These are phyloP conservation scores for Solanum phureja DNA, from an alignment of 257 asterid species.

Conservation along the genomic window DNA sequence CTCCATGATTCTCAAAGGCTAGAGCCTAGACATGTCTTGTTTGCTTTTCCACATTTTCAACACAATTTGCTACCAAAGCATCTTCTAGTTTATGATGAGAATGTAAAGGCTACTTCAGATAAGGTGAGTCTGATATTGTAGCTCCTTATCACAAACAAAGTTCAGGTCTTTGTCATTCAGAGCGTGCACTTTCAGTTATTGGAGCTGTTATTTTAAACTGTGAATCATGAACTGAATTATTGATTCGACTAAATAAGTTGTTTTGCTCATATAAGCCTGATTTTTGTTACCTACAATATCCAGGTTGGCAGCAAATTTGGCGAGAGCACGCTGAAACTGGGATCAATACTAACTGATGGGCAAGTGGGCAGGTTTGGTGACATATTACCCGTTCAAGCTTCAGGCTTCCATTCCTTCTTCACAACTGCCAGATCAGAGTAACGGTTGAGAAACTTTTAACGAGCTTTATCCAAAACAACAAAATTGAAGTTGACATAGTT, in stretches of 20 bases:
- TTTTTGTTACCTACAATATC: not conserved
- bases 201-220: not conserved
- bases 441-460: not conserved
- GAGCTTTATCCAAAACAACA: not conserved
- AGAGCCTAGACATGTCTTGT: not conserved
- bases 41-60: not conserved
- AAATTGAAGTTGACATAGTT: not conserved
- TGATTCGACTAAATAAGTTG: not conserved
- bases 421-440: slow-evolving; percentile 64
- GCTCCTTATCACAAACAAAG: not conserved
- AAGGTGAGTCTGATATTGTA: not conserved
- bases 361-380: slow-evolving; percentile 99
- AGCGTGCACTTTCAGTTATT: not conserved
- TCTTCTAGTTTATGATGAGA: not conserved
- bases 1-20: not conserved
- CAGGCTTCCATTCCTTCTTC: slow-evolving; percentile 90
- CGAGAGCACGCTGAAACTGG: slow-evolving; percentile 86
- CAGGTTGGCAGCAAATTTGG: slow-evolving; percentile 99
- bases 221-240: not conserved
- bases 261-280: not conserved
- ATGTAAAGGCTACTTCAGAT: not conserved
- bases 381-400: slow-evolving; percentile 95
- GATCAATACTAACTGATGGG: slow-evolving; percentile 88
- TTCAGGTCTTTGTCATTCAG: not conserved
- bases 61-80: not conserved